Percentiles rank a stretch among this genome's conserved stretches.
phyloP scores from a whole-genome alignment of 2,329 filamentous ascomycete species.

The Hawksworthiomyces lignivorus region DNA sequence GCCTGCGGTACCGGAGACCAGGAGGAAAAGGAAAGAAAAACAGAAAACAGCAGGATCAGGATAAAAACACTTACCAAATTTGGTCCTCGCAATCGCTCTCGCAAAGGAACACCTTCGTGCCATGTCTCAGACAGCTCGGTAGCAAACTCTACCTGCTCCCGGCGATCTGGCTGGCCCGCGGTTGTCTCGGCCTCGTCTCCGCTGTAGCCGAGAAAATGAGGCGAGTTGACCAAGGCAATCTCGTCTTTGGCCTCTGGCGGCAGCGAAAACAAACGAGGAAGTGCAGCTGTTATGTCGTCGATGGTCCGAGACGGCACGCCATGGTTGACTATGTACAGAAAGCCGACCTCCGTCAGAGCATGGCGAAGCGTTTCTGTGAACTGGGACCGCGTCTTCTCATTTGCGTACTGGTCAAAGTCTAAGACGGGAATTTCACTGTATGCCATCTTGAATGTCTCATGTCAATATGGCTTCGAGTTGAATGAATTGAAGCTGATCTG shows the following conservation, averaged over 20 bases:
- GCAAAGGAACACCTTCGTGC: constrained; percentile 23
- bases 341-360: constrained; percentile 43
- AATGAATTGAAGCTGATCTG: no score
- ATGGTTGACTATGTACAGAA: constrained; percentile 46
- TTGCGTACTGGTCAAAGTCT: no score
- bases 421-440: no score
- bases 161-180: constrained; percentile 39
- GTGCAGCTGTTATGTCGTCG: constrained; percentile 26
- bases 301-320: constrained; percentile 30
- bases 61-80: constrained; percentile 29
- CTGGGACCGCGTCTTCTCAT: no score
- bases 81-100: constrained; percentile 38
- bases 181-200: constrained; percentile 48
- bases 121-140: constrained; percentile 40
- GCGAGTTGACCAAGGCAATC: constrained; percentile 42
- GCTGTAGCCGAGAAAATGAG: constrained; percentile 55
- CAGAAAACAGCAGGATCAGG: no score
- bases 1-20: neutral
- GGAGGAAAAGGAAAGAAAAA: neutral
- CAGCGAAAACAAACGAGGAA: constrained; percentile 38
- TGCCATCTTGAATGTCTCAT: no score
- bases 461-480: no score
- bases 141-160: constrained; percentile 55
- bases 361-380: no score
- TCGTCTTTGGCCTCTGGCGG: constrained; percentile 27